Evolutionary conservation across 768 basidiomycete species (phyloP).

Genomic region (Kwoniella europaea): DNA sequence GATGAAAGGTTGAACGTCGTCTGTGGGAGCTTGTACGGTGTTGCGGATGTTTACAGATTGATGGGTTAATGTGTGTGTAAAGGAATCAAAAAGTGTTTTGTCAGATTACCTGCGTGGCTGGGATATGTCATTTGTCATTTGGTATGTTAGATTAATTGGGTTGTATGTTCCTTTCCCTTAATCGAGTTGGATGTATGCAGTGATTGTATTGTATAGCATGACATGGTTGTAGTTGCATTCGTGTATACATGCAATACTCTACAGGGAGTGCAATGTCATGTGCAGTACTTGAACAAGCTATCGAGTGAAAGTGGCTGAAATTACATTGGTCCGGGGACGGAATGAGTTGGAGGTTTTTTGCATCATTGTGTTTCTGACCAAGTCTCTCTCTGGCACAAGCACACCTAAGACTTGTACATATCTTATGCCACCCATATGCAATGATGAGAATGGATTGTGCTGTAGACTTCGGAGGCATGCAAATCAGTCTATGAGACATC

Average conservation of each 20-base stretch:
- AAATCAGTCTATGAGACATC: background rate
- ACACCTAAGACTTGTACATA: no score
- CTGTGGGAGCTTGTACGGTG: slow-evolving; percentile 91
- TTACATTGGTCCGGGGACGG: background rate
- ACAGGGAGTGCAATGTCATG: background rate
- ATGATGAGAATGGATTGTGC: no score
- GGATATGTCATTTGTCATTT: background rate
- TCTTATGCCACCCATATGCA: no score
- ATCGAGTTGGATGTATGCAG: no score
- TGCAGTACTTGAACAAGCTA: no score
- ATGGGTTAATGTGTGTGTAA: background rate
- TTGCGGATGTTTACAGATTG: slow-evolving; percentile 86
- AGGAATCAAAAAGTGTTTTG: background rate
- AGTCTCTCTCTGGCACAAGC: no score
- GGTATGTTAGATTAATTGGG: no score
- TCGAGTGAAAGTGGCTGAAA: background rate
- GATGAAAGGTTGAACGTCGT: slow-evolving; percentile 66
- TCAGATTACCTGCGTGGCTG: background rate
- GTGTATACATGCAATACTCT: background rate
- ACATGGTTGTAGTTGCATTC: background rate
- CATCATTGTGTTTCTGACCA: background rate
- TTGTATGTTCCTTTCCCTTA: no score
- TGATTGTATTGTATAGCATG: background rate
- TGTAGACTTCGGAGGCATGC: background rate
- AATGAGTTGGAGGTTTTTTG: background rate